Evolutionary conservation across 805 yeast species (phyloP).

Genomic region (Millerozyma acaciae): DNA sequence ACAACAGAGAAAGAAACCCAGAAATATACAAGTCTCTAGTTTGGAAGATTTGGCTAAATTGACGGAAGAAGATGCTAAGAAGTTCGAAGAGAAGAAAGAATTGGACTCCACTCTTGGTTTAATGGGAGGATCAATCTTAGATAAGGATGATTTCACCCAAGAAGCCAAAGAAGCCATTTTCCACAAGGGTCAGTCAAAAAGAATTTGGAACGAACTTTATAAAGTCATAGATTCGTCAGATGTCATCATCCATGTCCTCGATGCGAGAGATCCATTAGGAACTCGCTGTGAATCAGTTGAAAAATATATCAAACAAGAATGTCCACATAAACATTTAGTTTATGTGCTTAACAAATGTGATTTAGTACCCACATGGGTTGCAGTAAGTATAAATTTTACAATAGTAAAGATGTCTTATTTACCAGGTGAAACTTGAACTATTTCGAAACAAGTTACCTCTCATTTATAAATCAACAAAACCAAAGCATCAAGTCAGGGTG

Average conservation of each 20-base stretch:
- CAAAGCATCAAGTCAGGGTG: slow-evolving; percentile 89
- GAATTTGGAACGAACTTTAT: slow-evolving; percentile 97
- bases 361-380: slow-evolving; percentile 98
- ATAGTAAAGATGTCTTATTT: neutral
- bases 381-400: slow-evolving; percentile 66
- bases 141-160: slow-evolving; percentile 77
- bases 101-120: slow-evolving; percentile 71
- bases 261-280: slow-evolving; percentile 96
- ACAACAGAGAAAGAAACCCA: slow-evolving; percentile 87
- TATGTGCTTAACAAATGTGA: slow-evolving; percentile 96
- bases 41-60: slow-evolving; percentile 71
- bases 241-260: slow-evolving; percentile 92
- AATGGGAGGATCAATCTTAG: slow-evolving; percentile 61
- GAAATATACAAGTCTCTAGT: slow-evolving; percentile 64
- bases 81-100: slow-evolving; percentile 72
- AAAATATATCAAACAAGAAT: slow-evolving; percentile 86
- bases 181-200: slow-evolving; percentile 94
- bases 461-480: slow-evolving; percentile 37
- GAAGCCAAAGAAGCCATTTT: slow-evolving; percentile 95
- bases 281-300: slow-evolving; percentile 93
- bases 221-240: slow-evolving; percentile 97
- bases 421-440: too few relatives aligned
- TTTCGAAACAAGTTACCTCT: too few relatives aligned
- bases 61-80: slow-evolving; percentile 53
- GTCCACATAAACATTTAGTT: slow-evolving; percentile 93